Base-by-base conservation (phyloP, 345 rosid genomes). In the Populus tremula region DNA sequence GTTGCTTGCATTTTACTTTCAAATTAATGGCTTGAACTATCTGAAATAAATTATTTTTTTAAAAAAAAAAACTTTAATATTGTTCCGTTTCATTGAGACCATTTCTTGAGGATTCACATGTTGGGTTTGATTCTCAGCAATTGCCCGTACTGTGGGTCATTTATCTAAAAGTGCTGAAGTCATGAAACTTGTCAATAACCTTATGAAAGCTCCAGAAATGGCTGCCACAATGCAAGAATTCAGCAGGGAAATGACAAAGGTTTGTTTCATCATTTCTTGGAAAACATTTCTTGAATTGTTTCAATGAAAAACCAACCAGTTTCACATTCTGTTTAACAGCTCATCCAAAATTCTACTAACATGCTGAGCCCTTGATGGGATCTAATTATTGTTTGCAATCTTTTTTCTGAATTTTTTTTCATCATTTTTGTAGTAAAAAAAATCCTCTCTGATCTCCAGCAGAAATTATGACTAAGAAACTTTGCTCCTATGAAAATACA, bases 231-330 rank as follows among this genome's bases (percentile, higher is more conserved):
- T 93, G 98, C 91, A 87, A 78, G 98, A 92, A 71, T 93, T 93
- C 82, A 92, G 93, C 85, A 93, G 87, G 85, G 98, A 93, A 81
- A 93, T 93, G 98, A 92, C 92, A 31, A 91, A 89, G 97, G 95
- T 93, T 77, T 23, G 8, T 61, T 20, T 27, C 18, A 27, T 72
- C 33, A 66, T 38, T 45, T 49, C 25, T 31, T 41, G 31, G 27
- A 33, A 65, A 27, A 39, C 18, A 33, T 21, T 53, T 54, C 33
- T 43, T 43, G 47, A 43, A 21, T 79, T 49, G 23, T 63, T 62
- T 41, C 38, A 25, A 5, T 16, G 59, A n/a, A 33, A 56, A 33
- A 41, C 35, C 45, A 18, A 10, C 7, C 14, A 5, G 13, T 17
- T 67, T 67, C 43, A 7, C 71, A 10, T 67, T 47, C 18, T 16